Evolutionary conservation across 805 yeast genomes (phyloP).

Genomic region (Ogataea parapolymorpha): DNA sequence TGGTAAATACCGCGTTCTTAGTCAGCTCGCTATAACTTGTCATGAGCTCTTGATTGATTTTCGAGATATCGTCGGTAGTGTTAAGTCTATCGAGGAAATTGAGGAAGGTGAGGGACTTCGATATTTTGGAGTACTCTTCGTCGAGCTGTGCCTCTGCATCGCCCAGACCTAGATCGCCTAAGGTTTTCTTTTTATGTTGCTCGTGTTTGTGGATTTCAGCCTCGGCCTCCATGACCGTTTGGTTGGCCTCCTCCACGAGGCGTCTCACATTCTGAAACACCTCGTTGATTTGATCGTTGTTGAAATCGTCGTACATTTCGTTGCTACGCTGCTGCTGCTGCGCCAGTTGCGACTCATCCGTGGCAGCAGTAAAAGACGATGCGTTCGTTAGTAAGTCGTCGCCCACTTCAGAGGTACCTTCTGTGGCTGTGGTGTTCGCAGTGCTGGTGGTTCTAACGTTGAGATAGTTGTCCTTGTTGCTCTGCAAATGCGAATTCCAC

Average conservation of each 20-base stretch:
- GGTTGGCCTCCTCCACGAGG: slow-evolving; percentile 26
- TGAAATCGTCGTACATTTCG: slow-evolving; percentile 14
- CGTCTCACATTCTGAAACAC: slow-evolving; percentile 28
- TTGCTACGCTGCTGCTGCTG: slow-evolving; percentile 3
- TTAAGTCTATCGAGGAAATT: slow-evolving; percentile 28
- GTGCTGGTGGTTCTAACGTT: slow-evolving; percentile 6
- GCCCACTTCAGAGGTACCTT: slow-evolving; percentile 13
- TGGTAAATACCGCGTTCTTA: slow-evolving; percentile 23
- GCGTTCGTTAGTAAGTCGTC: slow-evolving; percentile 9
- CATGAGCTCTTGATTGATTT: slow-evolving; percentile 21
- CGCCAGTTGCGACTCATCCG: slow-evolving; percentile 4
- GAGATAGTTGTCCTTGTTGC: slow-evolving; percentile 10
- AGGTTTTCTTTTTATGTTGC: slow-evolving; percentile 5
- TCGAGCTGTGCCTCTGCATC: slow-evolving; percentile 12
- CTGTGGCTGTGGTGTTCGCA: slow-evolving; percentile 9
- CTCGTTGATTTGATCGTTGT: slow-evolving; percentile 22
- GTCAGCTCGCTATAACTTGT: slow-evolving; percentile 25
- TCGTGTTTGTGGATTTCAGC: slow-evolving; percentile 26
- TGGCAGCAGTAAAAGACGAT: slow-evolving; percentile 11
- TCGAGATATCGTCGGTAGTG: slow-evolving; percentile 22
- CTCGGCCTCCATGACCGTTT: slow-evolving; percentile 28
- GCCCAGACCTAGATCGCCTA: slow-evolving; percentile 5
- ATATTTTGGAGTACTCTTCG: slow-evolving; percentile 27
- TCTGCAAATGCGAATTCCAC: slow-evolving; percentile 17
- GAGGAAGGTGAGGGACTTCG: slow-evolving; percentile 27